A percentile compares a stretch with the other conserved stretches of the same genome.
phyloP scores from a whole-genome alignment of 805 yeast genomes.

The Yamadazyma akitaensis region DNA sequence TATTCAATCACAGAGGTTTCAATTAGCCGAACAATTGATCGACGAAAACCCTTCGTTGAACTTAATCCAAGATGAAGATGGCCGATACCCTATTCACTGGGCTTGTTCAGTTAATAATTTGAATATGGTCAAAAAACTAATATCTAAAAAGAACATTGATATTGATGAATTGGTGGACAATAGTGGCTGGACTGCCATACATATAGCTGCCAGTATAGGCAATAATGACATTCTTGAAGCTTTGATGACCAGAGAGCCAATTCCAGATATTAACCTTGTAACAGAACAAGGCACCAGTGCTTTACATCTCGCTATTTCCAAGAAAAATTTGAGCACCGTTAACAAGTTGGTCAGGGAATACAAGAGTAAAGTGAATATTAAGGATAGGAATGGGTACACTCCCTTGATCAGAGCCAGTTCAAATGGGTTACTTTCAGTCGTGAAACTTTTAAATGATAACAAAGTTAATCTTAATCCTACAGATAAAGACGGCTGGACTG shows the following conservation, averaged over 20 bases:
- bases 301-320: conserved; percentile 73
- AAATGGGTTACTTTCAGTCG: conserved; percentile 59
- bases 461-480: conserved; percentile 64
- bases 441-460: conserved; percentile 49
- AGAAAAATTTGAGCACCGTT: conserved; percentile 55
- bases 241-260: conserved; percentile 47
- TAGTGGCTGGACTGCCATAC: conserved; percentile 87
- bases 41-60: conserved; percentile 48
- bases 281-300: conserved; percentile 73
- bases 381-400: conserved; percentile 63
- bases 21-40: conserved; percentile 50
- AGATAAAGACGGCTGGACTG: conserved; percentile 77
- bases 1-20: conserved; percentile 56
- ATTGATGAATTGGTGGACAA: conserved; percentile 68
- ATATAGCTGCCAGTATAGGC: conserved; percentile 78
- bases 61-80: conserved; percentile 59
- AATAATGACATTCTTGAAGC: conserved; percentile 48
- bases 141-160: conserved; percentile 39
- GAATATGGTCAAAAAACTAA: conserved; percentile 28
- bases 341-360: conserved; percentile 48
- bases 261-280: conserved; percentile 57
- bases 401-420: conserved; percentile 85
- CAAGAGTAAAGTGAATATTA: conserved; percentile 59
- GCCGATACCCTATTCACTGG: conserved; percentile 85
- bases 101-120: conserved; percentile 65